Evolutionary conservation across 208 protist genomes (phyloP), one percentile per base, ranked within the genome.

Genomic region (Trypanosoma conorhini): DNA sequence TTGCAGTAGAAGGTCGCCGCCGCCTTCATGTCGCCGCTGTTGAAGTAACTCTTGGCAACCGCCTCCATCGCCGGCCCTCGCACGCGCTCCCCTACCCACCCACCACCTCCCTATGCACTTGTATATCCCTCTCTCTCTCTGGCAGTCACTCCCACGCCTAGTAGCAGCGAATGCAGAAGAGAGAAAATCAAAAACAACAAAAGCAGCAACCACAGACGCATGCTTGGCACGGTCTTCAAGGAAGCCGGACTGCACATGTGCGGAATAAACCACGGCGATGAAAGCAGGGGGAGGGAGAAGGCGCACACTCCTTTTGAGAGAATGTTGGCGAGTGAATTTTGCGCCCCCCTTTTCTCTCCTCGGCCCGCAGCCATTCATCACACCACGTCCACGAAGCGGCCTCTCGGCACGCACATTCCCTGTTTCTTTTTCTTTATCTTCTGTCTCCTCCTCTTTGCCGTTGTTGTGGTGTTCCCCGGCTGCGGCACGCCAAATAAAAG

Each of bases 1-100:
- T 88, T 93, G 44, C 78, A 80, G 74, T 91, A 96, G 17, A 96
- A 71, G 10, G 74, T 72, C 0, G 85, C 86, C 0, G 91, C 91
- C 46, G 77, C 82, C 44, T 76, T 80, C 22, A 96, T 67, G 58
- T 96, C 91, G 58, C 91, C 91, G 46, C 67, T 83, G 31, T 69
- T 75, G 42, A 96, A 75, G 66, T 79, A 92, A 33, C 80, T 82
- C 24, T 78, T 72, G 19, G 91, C 91, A 35, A 94, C 76, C 48
- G 81, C 76, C 46, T 96, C 85, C 91, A 96, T 96, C 19, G 51
- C 24, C 56, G 21, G 13, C 7, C 22, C 31, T 26, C 35, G 24
- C 19, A 8, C 52, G 8, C 2, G 21, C 26, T 5, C 52, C 61
- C n/a, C n/a, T 35, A 5, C n/a, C 33, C 24, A 67, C 24, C 26